Percentiles rank a stretch among this genome's conserved stretches.
These are phyloP conservation scores for Coleophoma crateriformis DNA, from an alignment of 2,329 filamentous ascomycete genomes.

Conservation along the genomic window DNA sequence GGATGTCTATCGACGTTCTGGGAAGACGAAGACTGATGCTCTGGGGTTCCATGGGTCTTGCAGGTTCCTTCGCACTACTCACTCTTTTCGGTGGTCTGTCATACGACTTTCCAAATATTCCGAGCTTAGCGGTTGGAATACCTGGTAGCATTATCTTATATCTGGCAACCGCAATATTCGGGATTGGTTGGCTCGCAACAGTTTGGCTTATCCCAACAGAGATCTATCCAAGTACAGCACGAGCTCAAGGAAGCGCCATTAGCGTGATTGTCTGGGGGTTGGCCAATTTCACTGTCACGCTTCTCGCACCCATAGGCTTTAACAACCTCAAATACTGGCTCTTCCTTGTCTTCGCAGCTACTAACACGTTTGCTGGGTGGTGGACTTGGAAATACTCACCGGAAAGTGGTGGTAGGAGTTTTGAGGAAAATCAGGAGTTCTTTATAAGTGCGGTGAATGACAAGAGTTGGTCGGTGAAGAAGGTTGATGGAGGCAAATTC, in stretches of 20 bases:
- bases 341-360: constrained; percentile 49
- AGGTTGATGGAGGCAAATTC: constrained; percentile 46
- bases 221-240: constrained; percentile 48
- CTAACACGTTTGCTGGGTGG: constrained; percentile 46
- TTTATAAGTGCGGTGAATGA: constrained; percentile 46
- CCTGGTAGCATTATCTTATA: constrained; percentile 46
- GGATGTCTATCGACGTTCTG: constrained; percentile 51
- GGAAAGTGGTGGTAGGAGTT: constrained; percentile 50
- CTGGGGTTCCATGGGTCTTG: constrained; percentile 42
- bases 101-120: constrained; percentile 32
- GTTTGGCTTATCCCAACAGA: constrained; percentile 56
- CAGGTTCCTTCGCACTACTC: constrained; percentile 43
- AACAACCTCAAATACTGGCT: constrained; percentile 54
- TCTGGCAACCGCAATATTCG: constrained; percentile 54
- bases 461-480: constrained; percentile 46
- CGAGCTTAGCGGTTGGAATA: constrained; percentile 37
- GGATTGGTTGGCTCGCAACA: constrained; percentile 54
- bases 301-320: constrained; percentile 52
- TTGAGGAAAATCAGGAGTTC: constrained; percentile 56
- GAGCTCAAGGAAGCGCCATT: constrained; percentile 48
- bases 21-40: constrained; percentile 48
- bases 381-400: constrained; percentile 47
- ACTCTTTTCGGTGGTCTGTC: constrained; percentile 44
- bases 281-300: constrained; percentile 51
- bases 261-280: constrained; percentile 51